Conservation (phyloP, 352 stramenopile species). For the Globisporangium apiculatum region DNA sequence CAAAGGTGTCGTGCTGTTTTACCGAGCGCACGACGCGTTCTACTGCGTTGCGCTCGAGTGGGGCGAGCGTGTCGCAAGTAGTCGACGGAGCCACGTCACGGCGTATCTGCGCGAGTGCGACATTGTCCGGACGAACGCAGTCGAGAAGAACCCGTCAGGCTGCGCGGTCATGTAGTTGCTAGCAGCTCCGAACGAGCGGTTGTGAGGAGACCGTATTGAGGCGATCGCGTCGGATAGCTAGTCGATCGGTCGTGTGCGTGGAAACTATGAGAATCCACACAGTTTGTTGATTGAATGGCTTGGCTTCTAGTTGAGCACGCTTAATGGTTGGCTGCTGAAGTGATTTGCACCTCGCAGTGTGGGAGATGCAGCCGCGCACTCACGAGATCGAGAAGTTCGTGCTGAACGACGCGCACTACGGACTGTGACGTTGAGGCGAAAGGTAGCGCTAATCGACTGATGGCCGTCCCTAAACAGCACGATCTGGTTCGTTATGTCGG, state of each 20-base stretch:
- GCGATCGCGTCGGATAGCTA: too few species aligned
- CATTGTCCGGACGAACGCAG: slow-evolving; percentile 43
- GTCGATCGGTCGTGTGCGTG: too few species aligned
- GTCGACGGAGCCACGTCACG: slow-evolving; percentile 42
- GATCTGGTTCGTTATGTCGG: too few species aligned
- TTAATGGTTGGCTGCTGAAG: too few species aligned
- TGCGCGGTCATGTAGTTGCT: slow-evolving; percentile 65
- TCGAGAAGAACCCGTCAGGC: slow-evolving; percentile 50
- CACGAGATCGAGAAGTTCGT: slow-evolving; percentile 59
- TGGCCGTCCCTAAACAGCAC: too few species aligned
- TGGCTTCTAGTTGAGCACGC: too few species aligned
- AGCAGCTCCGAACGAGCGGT: too few species aligned
- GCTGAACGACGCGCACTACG: slow-evolving; percentile 56
- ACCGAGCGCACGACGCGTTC: slow-evolving; percentile 47
- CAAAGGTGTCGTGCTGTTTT: slow-evolving; percentile 60
- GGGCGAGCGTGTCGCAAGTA: slow-evolving; percentile 15
- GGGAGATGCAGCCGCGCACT: slow-evolving; percentile 82
- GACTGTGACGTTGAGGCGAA: background rate
- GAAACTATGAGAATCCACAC: too few species aligned
- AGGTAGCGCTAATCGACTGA: too few species aligned
- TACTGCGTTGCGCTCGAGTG: slow-evolving; percentile 71
- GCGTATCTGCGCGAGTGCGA: slow-evolving; percentile 53
- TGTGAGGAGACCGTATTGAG: too few species aligned
- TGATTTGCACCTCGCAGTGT: slow-evolving; percentile 35
- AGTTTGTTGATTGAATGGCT: too few species aligned